Evolutionary conservation across 208 protist species (phyloP).

Genomic region (Tritrichomonas musculus): DNA sequence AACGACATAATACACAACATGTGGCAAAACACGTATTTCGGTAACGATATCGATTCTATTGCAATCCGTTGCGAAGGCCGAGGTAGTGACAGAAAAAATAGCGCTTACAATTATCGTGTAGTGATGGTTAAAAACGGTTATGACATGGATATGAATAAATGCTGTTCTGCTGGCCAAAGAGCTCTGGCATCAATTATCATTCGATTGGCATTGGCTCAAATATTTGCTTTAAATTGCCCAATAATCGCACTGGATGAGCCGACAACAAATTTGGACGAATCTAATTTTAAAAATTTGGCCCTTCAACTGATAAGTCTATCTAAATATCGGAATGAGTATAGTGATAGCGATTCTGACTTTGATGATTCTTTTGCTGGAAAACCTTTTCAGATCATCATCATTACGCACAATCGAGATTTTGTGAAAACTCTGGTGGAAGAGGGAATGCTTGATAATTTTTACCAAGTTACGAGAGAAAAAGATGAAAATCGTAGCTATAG

Average conservation of each 20-base stretch:
- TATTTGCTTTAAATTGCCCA: conserved; percentile 95
- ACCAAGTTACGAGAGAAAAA: background rate
- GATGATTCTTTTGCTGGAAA: too few species aligned
- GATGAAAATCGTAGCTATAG: too few species aligned
- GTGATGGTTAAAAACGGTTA: conserved; percentile 63
- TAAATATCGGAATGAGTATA: conserved; percentile 44
- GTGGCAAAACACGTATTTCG: too few species aligned
- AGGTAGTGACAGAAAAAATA: too few species aligned
- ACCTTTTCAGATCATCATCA: conserved; percentile 93
- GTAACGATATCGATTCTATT: too few species aligned
- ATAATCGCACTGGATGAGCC: conserved; percentile 99
- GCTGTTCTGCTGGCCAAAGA: conserved; percentile 72
- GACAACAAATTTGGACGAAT: conserved; percentile 95
- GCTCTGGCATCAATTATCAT: conserved; percentile 96
- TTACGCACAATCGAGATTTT: conserved; percentile 99
- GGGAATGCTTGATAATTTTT: background rate
- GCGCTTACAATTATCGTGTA: conserved; percentile 67
- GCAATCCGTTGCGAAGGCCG: too few species aligned
- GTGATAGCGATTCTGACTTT: background rate
- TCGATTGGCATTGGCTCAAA: conserved; percentile 90
- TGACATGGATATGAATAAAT: conserved; percentile 92
- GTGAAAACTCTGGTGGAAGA: conserved; percentile 38
- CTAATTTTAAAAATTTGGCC: conserved; percentile 69
- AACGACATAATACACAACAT: too few species aligned
- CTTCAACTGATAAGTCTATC: conserved; percentile 60